Evolutionary conservation across 352 stramenopile species (phyloP).

Genomic region (Phytophthora hibernalis): DNA sequence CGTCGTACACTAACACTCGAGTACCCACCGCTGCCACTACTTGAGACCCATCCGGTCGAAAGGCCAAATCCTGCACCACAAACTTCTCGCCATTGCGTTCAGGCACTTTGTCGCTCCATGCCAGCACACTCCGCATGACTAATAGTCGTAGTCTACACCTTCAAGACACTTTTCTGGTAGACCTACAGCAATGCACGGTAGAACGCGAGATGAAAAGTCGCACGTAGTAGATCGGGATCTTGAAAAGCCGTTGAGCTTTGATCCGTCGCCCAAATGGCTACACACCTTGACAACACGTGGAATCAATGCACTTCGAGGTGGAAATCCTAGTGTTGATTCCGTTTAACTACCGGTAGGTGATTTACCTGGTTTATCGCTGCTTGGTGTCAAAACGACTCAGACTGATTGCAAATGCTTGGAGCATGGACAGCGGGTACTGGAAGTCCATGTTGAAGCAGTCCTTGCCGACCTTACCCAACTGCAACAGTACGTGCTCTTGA

Average conservation of each 20-base stretch:
- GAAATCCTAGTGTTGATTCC: background rate
- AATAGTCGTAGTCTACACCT: background rate
- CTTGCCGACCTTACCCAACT: constrained; percentile 90
- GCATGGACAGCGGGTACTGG: constrained; percentile 92
- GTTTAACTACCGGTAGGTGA: background rate
- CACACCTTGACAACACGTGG: background rate
- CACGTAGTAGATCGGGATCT: constrained; percentile 39
- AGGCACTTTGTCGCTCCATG: constrained; percentile 89
- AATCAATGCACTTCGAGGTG: background rate
- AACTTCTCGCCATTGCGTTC: constrained; percentile 89
- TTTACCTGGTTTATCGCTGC: constrained; percentile 57
- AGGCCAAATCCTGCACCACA: constrained; percentile 90
- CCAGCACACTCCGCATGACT: constrained; percentile 77
- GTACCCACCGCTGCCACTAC: constrained; percentile 92
- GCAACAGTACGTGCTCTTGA: constrained; percentile 85
- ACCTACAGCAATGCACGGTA: constrained; percentile 11
- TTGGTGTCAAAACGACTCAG: constrained; percentile 93
- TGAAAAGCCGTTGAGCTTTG: constrained; percentile 32
- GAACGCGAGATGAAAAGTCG: constrained; percentile 51
- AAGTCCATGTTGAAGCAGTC: constrained; percentile 97
- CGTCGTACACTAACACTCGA: constrained; percentile 94
- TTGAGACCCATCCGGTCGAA: constrained; percentile 89
- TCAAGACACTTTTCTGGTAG: background rate
- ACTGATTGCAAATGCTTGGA: constrained; percentile 94
- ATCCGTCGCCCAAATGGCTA: constrained; percentile 4